Base-by-base conservation (phyloP, 805 yeast genomes). In the Dipodascus geniculatus region DNA sequence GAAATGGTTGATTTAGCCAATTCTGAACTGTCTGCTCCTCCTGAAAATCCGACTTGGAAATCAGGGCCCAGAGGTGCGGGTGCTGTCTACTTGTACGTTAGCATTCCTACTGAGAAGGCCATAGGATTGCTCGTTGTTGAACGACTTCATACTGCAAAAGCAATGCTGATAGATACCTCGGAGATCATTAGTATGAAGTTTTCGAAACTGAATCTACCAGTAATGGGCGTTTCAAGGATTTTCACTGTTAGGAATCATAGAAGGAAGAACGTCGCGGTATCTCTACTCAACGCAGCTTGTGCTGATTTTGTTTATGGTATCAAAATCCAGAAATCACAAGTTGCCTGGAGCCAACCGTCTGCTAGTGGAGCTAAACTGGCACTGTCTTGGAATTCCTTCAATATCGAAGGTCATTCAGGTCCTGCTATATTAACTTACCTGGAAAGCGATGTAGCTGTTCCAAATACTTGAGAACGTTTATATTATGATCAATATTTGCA, bases 331-430 rank as follows among this genome's bases (percentile, higher is more conserved):
- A 69, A 61, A 51, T 54, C 42, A 1, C 71, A 73, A 51, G 65
- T 80, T 4, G 82, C 76, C 1, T 80, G 82, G 72, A 79, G 83
- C 57, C 85, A 80, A 63, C 85, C 85, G 0, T 76, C 81, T 54
- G 74, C 71, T 52, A 71, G 72, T 51, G 85, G 85, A 0, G 75
- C 77, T 2, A 64, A 68, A 31, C 66, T 80, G 19, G 82, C 83
- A 2, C 22, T 42, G 11, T 24, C 23, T 9, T 65, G 68, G 67
- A 6, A 38, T 17, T n/a, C 44, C 6, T 38, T 38, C 44, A 14
- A 38, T n/a, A 9, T 4, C 6, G 44, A n/a, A 38, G 33, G 11
- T 6, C 4, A 9, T 38, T 9, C 11, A 38, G 6, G 17, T 6
- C 44, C 17, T 14, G 17, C 20, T 17, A 38, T 38, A 11, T 38